Conservation (phyloP, 768 basidiomycete genomes). For the Gyrodon lividus region DNA sequence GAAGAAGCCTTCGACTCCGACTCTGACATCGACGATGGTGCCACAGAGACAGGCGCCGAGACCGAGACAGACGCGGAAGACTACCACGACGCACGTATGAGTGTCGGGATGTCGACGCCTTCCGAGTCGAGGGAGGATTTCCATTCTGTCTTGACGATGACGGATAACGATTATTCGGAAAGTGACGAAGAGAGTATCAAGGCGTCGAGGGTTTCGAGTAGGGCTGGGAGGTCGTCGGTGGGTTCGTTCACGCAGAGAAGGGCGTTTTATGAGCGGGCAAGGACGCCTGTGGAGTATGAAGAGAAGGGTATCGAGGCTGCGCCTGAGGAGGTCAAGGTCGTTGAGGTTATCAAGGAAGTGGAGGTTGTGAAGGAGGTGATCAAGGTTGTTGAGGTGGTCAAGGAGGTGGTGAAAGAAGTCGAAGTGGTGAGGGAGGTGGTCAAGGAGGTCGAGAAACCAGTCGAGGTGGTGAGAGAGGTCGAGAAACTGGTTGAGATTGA, state of each 20-base stretch:
- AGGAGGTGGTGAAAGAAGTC: constrained; percentile 25
- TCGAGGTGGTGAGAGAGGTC: constrained; percentile 28
- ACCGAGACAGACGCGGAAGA: constrained; percentile 69
- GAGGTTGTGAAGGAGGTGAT: constrained; percentile 31
- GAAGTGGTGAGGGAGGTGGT: constrained; percentile 16
- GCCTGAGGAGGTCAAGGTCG: constrained; percentile 31
- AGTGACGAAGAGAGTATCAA: constrained; percentile 74
- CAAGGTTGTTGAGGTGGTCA: constrained; percentile 26
- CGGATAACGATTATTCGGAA: constrained; percentile 65
- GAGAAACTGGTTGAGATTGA: constrained; percentile 13
- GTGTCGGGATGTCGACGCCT: constrained; percentile 57
- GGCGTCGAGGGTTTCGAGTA: constrained; percentile 49
- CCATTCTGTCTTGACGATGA: constrained; percentile 69
- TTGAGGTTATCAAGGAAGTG: constrained; percentile 32
- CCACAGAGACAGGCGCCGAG: constrained; percentile 64
- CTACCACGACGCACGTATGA: constrained; percentile 76
- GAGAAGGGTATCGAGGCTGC: constrained; percentile 40
- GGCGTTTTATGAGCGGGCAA: constrained; percentile 4
- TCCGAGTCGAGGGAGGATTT: constrained; percentile 70
- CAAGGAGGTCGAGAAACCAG: constrained; percentile 36
- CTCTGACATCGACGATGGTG: constrained; percentile 40
- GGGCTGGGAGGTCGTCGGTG: constrained; percentile 24
- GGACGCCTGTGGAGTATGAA: constrained; percentile 47
- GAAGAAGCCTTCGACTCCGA: constrained; percentile 36
- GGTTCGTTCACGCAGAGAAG: constrained; percentile 21